A percentile compares a stretch with the other conserved stretches of the same genome.
Evolutionary conservation across 768 basidiomycete genomes (phyloP).

Genomic region (Phaeotremella skinneri): DNA sequence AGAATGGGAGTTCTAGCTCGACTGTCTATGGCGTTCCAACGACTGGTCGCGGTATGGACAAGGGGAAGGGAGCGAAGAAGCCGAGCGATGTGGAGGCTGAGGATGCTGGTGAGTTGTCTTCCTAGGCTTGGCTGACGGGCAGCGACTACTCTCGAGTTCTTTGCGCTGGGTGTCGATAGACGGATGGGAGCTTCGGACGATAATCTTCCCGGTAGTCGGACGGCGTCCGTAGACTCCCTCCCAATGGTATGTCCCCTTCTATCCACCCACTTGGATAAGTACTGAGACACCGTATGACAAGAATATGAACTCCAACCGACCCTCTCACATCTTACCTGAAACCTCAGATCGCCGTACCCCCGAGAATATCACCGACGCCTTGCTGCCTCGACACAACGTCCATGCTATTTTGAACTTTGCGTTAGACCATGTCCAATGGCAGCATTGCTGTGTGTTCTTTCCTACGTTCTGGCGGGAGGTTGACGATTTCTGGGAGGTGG

Average conservation of each 20-base stretch:
- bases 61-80: neutral
- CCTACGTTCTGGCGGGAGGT: conserved; percentile 18
- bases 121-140: neutral
- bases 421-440: conserved; percentile 19
- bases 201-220: neutral
- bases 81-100: neutral
- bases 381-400: conserved; percentile 16
- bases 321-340: conserved; percentile 9
- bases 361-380: conserved; percentile 17
- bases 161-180: conserved; percentile 24
- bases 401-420: conserved; percentile 10
- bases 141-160: conserved; percentile 28
- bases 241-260: neutral
- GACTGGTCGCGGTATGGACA: too few relatives aligned
- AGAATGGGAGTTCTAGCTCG: neutral
- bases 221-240: neutral
- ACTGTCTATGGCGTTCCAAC: conserved; percentile 10
- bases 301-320: neutral
- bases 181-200: conserved; percentile 9
- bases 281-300: neutral
- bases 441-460: conserved; percentile 25
- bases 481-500: conserved; percentile 11
- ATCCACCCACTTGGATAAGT: neutral
- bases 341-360: conserved; percentile 7
- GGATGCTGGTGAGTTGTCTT: neutral